Evolutionary conservation across 768 basidiomycete genomes (phyloP).

Genomic region (Mycena metata): DNA sequence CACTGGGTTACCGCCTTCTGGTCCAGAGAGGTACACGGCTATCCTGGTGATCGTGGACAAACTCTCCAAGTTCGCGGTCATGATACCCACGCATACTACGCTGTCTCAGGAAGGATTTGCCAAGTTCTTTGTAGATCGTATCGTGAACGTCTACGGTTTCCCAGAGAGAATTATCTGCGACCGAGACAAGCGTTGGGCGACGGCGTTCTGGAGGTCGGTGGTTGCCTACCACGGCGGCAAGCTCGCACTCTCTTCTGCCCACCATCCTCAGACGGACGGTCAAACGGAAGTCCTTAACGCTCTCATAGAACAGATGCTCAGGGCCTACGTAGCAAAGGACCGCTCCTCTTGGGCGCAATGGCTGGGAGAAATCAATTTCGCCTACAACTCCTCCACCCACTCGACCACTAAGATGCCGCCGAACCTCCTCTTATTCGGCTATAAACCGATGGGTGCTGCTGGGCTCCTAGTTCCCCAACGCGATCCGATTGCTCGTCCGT

Average conservation of each 20-base stretch:
- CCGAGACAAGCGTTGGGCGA: conserved; percentile 29
- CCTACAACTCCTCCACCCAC: conserved; percentile 48
- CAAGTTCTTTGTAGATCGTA: conserved; percentile 21
- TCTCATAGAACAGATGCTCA: conserved; percentile 45
- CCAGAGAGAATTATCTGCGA: conserved; percentile 29
- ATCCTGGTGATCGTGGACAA: conserved; percentile 46
- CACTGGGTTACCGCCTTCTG: conserved; percentile 33
- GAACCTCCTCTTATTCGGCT: conserved; percentile 47
- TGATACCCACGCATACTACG: conserved; percentile 44
- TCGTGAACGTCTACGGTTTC: conserved; percentile 19
- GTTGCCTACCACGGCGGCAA: conserved; percentile 9
- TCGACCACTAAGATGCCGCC: conserved; percentile 45
- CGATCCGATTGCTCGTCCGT: conserved; percentile 19
- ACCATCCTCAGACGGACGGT: conserved; percentile 57
- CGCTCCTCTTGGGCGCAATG: conserved; percentile 44
- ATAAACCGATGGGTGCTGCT: conserved; percentile 33
- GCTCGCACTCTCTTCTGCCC: conserved; percentile 42
- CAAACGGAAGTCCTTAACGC: conserved; percentile 50
- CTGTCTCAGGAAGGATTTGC: conserved; percentile 28
- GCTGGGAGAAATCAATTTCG: conserved; percentile 43
- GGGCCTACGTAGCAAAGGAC: conserved; percentile 44
- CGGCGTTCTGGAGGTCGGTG: conserved; percentile 38
- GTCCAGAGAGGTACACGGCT: background rate
- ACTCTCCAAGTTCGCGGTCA: conserved; percentile 50
- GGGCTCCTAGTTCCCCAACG: conserved; percentile 16